phyloP scores from a whole-genome alignment of 352 stramenopile genomes.

The Phytophthora nicotianae region DNA sequence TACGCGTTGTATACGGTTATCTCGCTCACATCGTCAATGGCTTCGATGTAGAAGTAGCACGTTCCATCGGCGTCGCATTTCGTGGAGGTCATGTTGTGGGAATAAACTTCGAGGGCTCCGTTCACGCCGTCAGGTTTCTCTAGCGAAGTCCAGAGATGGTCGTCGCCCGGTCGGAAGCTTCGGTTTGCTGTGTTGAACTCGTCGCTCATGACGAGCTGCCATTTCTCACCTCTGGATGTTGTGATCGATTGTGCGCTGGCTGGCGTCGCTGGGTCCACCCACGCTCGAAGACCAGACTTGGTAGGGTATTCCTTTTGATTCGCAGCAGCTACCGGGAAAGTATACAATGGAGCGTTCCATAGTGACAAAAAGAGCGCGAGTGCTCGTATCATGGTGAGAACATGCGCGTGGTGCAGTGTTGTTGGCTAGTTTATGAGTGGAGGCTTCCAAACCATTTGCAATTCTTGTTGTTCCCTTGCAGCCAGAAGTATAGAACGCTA shows the following conservation, averaged over 20 bases:
- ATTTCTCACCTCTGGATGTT: conserved; percentile 40
- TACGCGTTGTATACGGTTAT: conserved; percentile 63
- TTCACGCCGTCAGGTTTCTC: conserved; percentile 94
- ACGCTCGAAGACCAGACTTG: conserved; percentile 49
- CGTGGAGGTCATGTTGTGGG: conserved; percentile 70
- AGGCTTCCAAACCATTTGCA: neutral
- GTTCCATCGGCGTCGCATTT: conserved; percentile 45
- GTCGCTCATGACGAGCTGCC: conserved; percentile 92
- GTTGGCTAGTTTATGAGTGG: conserved; percentile 18
- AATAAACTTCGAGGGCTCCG: conserved; percentile 91
- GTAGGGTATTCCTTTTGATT: conserved; percentile 35
- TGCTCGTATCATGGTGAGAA: conserved; percentile 5
- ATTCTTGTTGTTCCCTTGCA: conserved; percentile 14
- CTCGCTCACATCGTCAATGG: conserved; percentile 37
- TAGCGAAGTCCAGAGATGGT: conserved; percentile 94
- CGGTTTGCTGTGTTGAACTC: conserved; percentile 92
- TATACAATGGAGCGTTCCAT: neutral
- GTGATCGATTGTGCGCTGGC: conserved; percentile 39
- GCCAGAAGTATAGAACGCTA: conserved; percentile 4
- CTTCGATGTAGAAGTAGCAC: conserved; percentile 54
- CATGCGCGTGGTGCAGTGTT: neutral
- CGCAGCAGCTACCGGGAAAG: neutral
- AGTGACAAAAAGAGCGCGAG: neutral
- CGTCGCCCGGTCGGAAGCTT: conserved; percentile 89
- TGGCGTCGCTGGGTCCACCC: conserved; percentile 45